Percentiles rank a stretch among this genome's conserved stretches.
These are phyloP conservation scores for Globisporangium nodosum DNA, from an alignment of 352 stramenopile genomes.

Conservation along the genomic window DNA sequence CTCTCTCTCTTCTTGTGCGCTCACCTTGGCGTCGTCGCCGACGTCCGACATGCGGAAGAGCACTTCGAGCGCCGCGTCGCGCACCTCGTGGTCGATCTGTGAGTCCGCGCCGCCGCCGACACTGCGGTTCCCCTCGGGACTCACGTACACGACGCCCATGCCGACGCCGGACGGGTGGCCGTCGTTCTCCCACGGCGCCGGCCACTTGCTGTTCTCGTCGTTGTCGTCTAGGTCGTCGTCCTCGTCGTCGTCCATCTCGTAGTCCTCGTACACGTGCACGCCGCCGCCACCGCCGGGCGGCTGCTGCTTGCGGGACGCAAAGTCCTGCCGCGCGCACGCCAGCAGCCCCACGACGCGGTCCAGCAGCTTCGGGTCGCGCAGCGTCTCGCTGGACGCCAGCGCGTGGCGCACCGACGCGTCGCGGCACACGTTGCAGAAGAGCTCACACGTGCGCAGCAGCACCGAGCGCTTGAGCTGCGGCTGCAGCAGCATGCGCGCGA, in stretches of 20 bases:
- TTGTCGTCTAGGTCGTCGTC: constrained; percentile 42
- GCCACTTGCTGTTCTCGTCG: constrained; percentile 52
- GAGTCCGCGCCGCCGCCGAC: constrained; percentile 28
- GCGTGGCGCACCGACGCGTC: constrained; percentile 40
- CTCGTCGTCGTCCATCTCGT: constrained; percentile 40
- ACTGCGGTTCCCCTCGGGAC: constrained; percentile 53
- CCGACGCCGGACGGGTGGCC: constrained; percentile 55
- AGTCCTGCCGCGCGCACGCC: constrained; percentile 48
- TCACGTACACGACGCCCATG: constrained; percentile 79
- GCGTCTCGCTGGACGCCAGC: constrained; percentile 34
- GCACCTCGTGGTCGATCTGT: constrained; percentile 72
- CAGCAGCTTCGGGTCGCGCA: constrained; percentile 42
- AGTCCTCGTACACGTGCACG: constrained; percentile 31
- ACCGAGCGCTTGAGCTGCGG: constrained; percentile 39
- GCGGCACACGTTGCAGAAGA: constrained; percentile 54
- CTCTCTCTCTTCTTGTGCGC: neutral
- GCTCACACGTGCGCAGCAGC: constrained; percentile 52
- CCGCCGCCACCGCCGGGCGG: constrained; percentile 12
- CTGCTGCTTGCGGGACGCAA: constrained; percentile 23
- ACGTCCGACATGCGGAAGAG: constrained; percentile 66
- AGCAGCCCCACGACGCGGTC: constrained; percentile 47
- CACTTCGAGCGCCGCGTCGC: constrained; percentile 66
- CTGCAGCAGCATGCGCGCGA: constrained; percentile 35
- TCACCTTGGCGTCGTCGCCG: constrained; percentile 51
- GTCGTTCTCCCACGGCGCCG: constrained; percentile 73